A percentile compares a stretch with the other conserved stretches of the same genome.
Evolutionary conservation across 2,329 filamentous ascomycete genomes (phyloP).

Genomic region (Tolypocladium album): DNA sequence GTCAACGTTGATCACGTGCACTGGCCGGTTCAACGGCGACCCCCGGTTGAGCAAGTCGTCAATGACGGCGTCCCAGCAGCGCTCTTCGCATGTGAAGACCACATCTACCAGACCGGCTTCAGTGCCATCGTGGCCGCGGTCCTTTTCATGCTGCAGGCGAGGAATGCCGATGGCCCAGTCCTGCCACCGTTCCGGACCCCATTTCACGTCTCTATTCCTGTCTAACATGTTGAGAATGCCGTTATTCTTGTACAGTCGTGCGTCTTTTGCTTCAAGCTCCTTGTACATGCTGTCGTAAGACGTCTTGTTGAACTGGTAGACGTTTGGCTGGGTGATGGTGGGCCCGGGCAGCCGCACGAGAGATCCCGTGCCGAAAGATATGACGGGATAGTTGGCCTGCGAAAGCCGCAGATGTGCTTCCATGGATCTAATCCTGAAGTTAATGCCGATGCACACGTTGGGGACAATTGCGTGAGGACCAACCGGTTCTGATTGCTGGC

Average conservation of each 20-base stretch:
- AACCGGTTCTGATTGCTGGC: slow-evolving; percentile 96
- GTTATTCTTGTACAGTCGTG: slow-evolving; percentile 79
- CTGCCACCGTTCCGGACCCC: slow-evolving; percentile 93
- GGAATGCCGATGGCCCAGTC: slow-evolving; percentile 89
- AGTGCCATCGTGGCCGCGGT: slow-evolving; percentile 69
- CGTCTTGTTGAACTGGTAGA: slow-evolving; percentile 96
- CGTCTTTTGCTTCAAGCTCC: slow-evolving; percentile 78
- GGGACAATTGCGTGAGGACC: slow-evolving; percentile 11
- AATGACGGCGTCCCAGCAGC: slow-evolving; percentile 95
- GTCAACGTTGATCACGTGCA: slow-evolving; percentile 97
- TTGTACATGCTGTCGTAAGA: slow-evolving; percentile 93
- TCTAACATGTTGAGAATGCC: slow-evolving; percentile 94
- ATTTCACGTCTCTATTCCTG: slow-evolving; percentile 84
- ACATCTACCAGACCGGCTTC: slow-evolving; percentile 88
- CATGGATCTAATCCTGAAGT: slow-evolving; percentile 44
- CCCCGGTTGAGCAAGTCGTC: slow-evolving; percentile 86
- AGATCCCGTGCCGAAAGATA: slow-evolving; percentile 94
- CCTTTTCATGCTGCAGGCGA: slow-evolving; percentile 61
- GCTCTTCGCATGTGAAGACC: slow-evolving; percentile 94
- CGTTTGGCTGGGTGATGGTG: slow-evolving; percentile 84
- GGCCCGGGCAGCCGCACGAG: slow-evolving; percentile 89
- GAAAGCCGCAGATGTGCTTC: slow-evolving; percentile 94
- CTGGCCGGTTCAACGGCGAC: slow-evolving; percentile 76
- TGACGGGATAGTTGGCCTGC: slow-evolving; percentile 80
- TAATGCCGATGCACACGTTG: background rate